Evolutionary conservation across 1,284 basidiomycete species (phyloP).

Genomic region (Ganoderma sinense): DNA sequence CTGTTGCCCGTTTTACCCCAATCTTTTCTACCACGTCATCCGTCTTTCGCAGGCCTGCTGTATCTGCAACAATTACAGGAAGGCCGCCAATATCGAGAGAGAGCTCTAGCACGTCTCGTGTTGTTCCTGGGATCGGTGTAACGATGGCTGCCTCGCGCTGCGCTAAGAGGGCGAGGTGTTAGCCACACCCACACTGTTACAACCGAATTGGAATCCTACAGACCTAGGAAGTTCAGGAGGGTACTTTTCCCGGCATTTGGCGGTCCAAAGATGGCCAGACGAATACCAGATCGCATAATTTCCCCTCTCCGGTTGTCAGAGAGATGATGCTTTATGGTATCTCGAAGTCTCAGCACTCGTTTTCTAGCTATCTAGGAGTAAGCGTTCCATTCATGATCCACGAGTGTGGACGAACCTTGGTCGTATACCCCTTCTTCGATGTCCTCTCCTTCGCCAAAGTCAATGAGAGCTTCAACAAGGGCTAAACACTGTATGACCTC

Average conservation of each 20-base stretch:
- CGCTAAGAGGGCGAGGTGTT: constrained; percentile 50
- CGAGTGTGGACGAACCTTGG: constrained; percentile 51
- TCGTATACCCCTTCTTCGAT: constrained; percentile 81
- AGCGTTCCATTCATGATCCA: not conserved
- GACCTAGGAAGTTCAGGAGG: constrained; percentile 83
- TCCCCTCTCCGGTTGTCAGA: constrained; percentile 80
- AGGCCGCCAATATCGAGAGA: constrained; percentile 88
- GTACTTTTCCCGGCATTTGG: constrained; percentile 92
- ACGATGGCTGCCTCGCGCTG: constrained; percentile 90
- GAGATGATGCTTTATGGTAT: constrained; percentile 62
- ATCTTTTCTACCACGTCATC: constrained; percentile 83
- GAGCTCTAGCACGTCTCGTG: constrained; percentile 84
- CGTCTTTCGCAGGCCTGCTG: constrained; percentile 82
- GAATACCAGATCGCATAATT: constrained; percentile 83
- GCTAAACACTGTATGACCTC: constrained; percentile 78
- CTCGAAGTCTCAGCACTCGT: constrained; percentile 55
- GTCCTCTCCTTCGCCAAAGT: constrained; percentile 91
- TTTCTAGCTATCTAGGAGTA: constrained; percentile 50
- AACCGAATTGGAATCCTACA: constrained; percentile 20
- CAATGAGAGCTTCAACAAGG: constrained; percentile 86
- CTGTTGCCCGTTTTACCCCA: constrained; percentile 76
- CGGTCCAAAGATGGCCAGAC: constrained; percentile 87
- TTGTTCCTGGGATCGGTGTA: constrained; percentile 86
- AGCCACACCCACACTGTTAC: not conserved
- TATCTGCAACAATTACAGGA: constrained; percentile 83